A percentile compares a stretch with the other conserved stretches of the same genome.
Evolutionary conservation across 139 green algal species (phyloP).

Genomic region (Auxenochlorella protothecoides): DNA sequence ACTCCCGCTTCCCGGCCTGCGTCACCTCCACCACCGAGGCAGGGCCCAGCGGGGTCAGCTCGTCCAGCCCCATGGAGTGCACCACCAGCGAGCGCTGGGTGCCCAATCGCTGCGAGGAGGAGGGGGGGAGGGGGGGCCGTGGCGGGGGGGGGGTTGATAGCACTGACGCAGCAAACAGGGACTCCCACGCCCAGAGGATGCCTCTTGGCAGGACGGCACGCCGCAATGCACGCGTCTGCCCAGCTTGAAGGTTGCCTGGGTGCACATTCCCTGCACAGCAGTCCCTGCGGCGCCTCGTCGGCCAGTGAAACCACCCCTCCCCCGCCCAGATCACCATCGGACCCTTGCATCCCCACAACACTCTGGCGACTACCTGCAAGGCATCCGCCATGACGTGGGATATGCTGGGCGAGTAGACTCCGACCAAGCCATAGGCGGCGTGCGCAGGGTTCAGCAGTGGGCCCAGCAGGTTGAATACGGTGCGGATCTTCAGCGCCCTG

Average conservation of each 20-base stretch:
- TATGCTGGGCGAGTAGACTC: constrained; percentile 75
- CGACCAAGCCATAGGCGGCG: constrained; percentile 78
- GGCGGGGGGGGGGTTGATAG: neutral
- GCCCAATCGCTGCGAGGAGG: constrained; percentile 46
- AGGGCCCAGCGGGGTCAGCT: constrained; percentile 90
- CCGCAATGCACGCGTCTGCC: no score
- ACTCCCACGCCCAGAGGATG: no score
- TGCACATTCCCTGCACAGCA: no score
- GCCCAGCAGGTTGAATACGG: constrained; percentile 91
- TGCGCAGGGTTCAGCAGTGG: constrained; percentile 93
- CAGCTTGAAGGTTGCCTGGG: no score
- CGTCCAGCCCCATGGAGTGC: constrained; percentile 88
- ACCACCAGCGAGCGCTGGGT: constrained; percentile 88
- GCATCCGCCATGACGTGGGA: constrained; percentile 74
- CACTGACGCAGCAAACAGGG: no score
- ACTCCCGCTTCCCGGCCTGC: constrained; percentile 25
- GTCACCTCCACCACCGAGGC: constrained; percentile 85
- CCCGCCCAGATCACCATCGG: neutral
- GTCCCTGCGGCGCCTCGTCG: no score
- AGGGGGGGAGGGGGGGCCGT: neutral
- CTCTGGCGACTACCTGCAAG: constrained; percentile 34
- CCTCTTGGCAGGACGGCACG: no score
- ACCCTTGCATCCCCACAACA: no score
- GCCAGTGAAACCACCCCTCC: neutral
- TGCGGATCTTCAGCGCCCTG: constrained; percentile 54